Evolutionary conservation across 768 basidiomycete genomes (phyloP).

Genomic region (Megacollybia marginata): DNA sequence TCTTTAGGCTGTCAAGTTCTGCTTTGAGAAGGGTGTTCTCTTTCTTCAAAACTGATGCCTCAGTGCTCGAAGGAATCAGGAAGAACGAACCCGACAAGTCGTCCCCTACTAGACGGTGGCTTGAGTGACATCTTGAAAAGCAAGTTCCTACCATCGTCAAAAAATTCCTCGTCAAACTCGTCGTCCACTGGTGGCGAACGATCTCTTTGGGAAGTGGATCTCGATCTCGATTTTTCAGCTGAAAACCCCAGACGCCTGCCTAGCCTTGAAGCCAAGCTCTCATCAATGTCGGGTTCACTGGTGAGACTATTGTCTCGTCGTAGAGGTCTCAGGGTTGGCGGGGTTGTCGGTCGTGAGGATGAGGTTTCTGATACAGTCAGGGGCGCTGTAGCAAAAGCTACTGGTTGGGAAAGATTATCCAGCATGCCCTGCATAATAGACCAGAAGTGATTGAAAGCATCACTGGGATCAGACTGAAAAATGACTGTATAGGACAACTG

Average conservation of each 20-base stretch:
- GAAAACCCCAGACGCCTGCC: constrained; percentile 37
- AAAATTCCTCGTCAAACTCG: constrained; percentile 56
- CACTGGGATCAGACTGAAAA: constrained; percentile 67
- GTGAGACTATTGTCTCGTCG: constrained; percentile 46
- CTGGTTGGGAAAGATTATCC: constrained; percentile 78
- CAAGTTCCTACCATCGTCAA: constrained; percentile 52
- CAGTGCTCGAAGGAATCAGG: constrained; percentile 58
- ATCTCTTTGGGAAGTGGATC: constrained; percentile 9
- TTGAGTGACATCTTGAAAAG: neutral
- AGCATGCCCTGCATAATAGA: constrained; percentile 81
- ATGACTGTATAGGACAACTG: constrained; percentile 3
- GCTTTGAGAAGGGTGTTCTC: constrained; percentile 62
- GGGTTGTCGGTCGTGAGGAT: constrained; percentile 10
- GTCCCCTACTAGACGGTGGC: constrained; percentile 32
- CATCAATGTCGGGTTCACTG: constrained; percentile 65
- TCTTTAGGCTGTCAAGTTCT: constrained; percentile 51
- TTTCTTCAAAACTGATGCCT: constrained; percentile 47
- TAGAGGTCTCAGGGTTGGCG: constrained; percentile 16
- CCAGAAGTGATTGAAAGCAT: constrained; percentile 89
- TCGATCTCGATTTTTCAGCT: constrained; percentile 1
- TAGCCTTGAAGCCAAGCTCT: constrained; percentile 51
- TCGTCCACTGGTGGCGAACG: constrained; percentile 10
- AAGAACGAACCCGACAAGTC: constrained; percentile 79
- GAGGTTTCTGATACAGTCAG: constrained; percentile 38
- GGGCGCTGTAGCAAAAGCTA: constrained; percentile 79